Evolutionary conservation across 352 stramenopile species (phyloP), one percentile per base, ranked within the genome.

Genomic region (Pythium phragmitis): DNA sequence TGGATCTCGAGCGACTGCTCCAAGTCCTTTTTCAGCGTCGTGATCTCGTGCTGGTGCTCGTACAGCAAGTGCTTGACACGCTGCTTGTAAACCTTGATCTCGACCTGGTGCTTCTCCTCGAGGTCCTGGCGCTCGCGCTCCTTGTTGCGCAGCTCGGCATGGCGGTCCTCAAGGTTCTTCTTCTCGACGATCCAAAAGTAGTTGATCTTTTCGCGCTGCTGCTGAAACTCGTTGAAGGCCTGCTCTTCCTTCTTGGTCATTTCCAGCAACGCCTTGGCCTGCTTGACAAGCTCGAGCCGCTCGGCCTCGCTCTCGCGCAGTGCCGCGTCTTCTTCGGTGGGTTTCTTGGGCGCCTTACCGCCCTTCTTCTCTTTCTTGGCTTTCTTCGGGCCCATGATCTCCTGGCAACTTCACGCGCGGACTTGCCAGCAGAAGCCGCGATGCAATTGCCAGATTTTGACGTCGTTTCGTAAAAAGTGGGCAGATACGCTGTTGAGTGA

Each of bases 171-270:
- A 51, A 98, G 78, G 59, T 98, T 96, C 67, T 98, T 98, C 76
- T 98, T 98, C 69, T 98, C 94, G 30, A 98, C 91, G 69, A 98
- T 98, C 94, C 94, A 98, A 70, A 98, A 98, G 80, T 98, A 98
- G 66, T 98, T 98, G 64, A 98, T 88, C 70, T 98, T 97, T 67
- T 98, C 94, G 56, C 92, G 75, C 77, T 98, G 92, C 74, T 98
- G 93, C 75, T 98, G 93, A 63, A 98, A 98, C 69, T 98, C 91
- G 68, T 98, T 98, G 75, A 98, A 98, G 58, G 91, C 69, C 55
- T 92, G 82, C 67, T 98, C 89, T 63, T 98, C 94, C 45, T 92
- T 89, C 56, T 92, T 86, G 13, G 81, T 89, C 70, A 92, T 85
- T 26, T 92, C 81, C 14, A 87, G 69, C 46, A 93, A 72, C 54